Evolutionary conservation across 2,329 filamentous ascomycete species (phyloP).

Genomic region (Colletotrichum eleusines): DNA sequence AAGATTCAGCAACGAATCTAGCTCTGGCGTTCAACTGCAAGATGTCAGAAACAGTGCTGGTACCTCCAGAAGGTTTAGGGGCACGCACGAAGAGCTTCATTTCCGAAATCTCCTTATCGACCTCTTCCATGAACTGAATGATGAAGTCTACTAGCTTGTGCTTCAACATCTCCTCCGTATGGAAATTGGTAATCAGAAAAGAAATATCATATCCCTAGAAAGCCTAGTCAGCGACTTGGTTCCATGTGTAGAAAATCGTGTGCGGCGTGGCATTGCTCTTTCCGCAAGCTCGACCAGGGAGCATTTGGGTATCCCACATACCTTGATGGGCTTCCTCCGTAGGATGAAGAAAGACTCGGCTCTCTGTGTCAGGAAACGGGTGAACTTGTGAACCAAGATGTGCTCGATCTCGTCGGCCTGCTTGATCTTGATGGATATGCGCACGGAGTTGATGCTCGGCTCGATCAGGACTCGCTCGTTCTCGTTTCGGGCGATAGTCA

Average conservation of each 20-base stretch:
- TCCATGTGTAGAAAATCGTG: not conserved
- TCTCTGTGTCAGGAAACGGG: constrained; percentile 93
- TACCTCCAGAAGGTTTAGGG: not conserved
- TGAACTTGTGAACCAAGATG: constrained; percentile 98
- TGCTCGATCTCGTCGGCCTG: constrained; percentile 99
- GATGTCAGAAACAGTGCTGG: constrained; percentile 40
- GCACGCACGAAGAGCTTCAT: constrained; percentile 97
- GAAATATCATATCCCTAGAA: constrained; percentile 95
- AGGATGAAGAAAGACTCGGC: constrained; percentile 98
- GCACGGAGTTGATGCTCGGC: constrained; percentile 95
- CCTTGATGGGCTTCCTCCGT: constrained; percentile 93
- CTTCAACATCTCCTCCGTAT: constrained; percentile 98
- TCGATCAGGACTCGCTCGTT: constrained; percentile 97
- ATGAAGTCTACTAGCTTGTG: constrained; percentile 99
- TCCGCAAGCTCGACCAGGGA: not conserved
- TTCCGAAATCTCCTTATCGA: constrained; percentile 99
- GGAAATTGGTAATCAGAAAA: constrained; percentile 98
- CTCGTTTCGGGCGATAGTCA: constrained; percentile 93
- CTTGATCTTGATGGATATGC: constrained; percentile 99
- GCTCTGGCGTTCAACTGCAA: constrained; percentile 91
- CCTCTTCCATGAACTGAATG: constrained; percentile 99
- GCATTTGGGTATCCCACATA: constrained; percentile 54
- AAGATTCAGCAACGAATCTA: constrained; percentile 97
- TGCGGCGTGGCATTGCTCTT: constrained; percentile 24
- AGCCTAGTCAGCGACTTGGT: constrained; percentile 42